These are phyloP conservation scores for Corchorus capsularis DNA, from an alignment of 345 rosid genomes.

Conservation along the genomic window DNA sequence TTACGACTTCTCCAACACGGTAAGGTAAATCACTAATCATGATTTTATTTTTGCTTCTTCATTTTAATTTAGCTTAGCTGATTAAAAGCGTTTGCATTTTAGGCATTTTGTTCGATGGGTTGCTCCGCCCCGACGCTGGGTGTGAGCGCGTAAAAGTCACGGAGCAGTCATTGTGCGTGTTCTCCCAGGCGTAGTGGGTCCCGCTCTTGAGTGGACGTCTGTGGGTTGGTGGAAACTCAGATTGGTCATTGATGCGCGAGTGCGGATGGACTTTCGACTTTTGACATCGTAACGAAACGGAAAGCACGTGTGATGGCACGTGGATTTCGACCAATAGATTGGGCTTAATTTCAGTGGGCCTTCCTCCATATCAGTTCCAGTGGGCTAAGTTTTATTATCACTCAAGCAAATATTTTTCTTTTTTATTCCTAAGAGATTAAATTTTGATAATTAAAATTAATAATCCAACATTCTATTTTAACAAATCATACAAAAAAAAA, in stretches of 20 bases:
- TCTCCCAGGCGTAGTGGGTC: neutral
- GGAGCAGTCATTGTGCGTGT: neutral
- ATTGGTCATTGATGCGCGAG: too few relatives aligned
- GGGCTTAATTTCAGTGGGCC: neutral
- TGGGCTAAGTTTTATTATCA: neutral
- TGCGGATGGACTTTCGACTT: too few relatives aligned
- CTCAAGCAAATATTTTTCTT: too few relatives aligned
- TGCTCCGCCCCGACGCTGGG: neutral
- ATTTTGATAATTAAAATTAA: too few relatives aligned
- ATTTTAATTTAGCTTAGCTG: neutral
- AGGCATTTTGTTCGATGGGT: neutral
- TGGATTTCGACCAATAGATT: neutral
- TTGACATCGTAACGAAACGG: too few relatives aligned
- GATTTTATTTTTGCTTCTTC: neutral
- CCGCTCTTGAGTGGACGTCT: neutral
- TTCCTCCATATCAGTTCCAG: neutral
- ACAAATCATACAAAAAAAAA: too few relatives aligned
- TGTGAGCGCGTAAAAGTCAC: neutral
- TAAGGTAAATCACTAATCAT: neutral
- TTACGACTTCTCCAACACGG: neutral
- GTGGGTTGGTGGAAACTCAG: neutral
- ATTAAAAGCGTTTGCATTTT: constrained; percentile 4
- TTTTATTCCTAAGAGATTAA: too few relatives aligned
- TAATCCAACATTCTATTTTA: too few relatives aligned
- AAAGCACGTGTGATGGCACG: too few relatives aligned